Base-by-base conservation (phyloP, 2,329 filamentous ascomycete species). In the Colletotrichum acutatum region DNA sequence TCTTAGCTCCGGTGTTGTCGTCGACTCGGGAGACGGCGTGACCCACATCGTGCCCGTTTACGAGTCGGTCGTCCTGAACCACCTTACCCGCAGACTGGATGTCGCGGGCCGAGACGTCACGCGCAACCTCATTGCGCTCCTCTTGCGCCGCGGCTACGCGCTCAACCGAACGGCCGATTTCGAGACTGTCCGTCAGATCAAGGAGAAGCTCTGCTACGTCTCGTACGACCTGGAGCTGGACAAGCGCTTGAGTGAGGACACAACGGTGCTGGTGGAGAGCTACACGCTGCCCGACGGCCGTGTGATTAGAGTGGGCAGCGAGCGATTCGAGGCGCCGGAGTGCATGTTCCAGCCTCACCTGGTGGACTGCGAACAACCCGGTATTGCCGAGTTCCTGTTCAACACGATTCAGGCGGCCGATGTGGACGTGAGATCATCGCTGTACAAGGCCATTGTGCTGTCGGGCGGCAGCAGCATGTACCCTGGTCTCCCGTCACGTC, bases 401-500 rank as follows among this genome's bases (percentile, higher is more conserved):
- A 98, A 99, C 87, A 99, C 96, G 24, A 99, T 99, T 80, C 97
- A 98, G 85, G 87, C 94, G 8, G 95, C 97, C 74, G 97, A 98
- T 78, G 95, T 99, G 67, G 97, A 99, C 81, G 95, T 99, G 57
- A 92, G 97, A 76, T 93, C 93, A 65, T 97, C 95, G 75, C 88
- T 99, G 74, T 99, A 97, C 90, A 98, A 98, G 88, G 97, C 97
- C 14, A 96, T 99, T 79, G 97, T 99, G 74, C 89, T 99, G 67
- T 98, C 95, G 54, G 97, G 97, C 76, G 97, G 97, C 77, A 97
- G 94, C 88, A 97, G 94, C 91, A 99, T 99, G 97, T 99, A 99
- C 84, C 97, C 97, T 0, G 97, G 97, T 73, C 88, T 99, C 76
- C 97, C 97, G 5, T 98, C 95, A 74, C 90, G 97, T 76, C 86